phyloP scores from a whole-genome alignment of 805 yeast genomes.

The Candida oleophila region DNA sequence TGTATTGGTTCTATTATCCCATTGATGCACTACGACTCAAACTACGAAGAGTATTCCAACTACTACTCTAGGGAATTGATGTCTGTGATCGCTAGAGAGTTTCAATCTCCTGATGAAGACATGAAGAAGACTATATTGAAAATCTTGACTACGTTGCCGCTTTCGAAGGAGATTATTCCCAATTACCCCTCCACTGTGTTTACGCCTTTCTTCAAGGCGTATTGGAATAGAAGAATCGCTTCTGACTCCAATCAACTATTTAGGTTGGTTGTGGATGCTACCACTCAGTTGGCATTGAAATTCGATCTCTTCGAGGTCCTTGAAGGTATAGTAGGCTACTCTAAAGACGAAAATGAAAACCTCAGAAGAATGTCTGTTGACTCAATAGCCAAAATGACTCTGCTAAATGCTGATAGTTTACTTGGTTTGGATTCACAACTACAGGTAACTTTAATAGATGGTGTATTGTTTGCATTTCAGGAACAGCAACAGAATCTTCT shows the following conservation, averaged over 20 bases:
- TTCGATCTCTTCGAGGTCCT: slow-evolving; percentile 65
- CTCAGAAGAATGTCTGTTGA: slow-evolving; percentile 78
- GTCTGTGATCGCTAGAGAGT: slow-evolving; percentile 66
- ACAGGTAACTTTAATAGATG: slow-evolving; percentile 74
- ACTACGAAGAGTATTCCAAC: slow-evolving; percentile 66
- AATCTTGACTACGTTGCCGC: slow-evolving; percentile 66
- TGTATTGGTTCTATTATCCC: slow-evolving; percentile 82
- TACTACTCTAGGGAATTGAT: slow-evolving; percentile 77
- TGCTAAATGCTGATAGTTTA: slow-evolving; percentile 28
- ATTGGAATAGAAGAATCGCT: slow-evolving; percentile 85
- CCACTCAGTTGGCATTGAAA: slow-evolving; percentile 62
- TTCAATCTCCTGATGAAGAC: slow-evolving; percentile 81
- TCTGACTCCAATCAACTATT: slow-evolving; percentile 54
- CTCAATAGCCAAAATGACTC: slow-evolving; percentile 58
- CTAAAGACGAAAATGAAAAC: slow-evolving; percentile 83
- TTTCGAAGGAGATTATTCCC: slow-evolving; percentile 55
- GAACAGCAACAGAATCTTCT: slow-evolving; percentile 46
- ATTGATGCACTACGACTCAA: slow-evolving; percentile 60
- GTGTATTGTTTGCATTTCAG: slow-evolving; percentile 76
- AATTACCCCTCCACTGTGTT: slow-evolving; percentile 51
- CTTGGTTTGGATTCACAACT: slow-evolving; percentile 60
- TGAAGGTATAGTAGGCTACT: slow-evolving; percentile 51
- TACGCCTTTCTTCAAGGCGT: slow-evolving; percentile 62
- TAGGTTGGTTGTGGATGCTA: slow-evolving; percentile 67
- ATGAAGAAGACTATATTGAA: slow-evolving; percentile 73